Conservation (phyloP, 1,284 basidiomycete genomes). For the Cerioporus squamosus region DNA sequence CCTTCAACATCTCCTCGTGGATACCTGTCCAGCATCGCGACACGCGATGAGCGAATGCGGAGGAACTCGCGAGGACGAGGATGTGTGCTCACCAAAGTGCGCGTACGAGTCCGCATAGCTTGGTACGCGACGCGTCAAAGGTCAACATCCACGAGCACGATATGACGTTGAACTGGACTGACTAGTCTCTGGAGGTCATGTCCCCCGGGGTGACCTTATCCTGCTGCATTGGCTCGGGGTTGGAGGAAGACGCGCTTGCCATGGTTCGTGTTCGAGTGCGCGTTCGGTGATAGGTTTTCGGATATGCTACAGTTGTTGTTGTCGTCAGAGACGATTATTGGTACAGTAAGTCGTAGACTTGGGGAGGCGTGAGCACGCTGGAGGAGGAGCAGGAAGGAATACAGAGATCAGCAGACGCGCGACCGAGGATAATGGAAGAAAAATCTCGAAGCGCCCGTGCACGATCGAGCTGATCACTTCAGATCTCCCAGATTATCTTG, state of each 20-base stretch:
- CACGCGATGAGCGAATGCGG: background rate
- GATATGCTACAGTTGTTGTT: slow-evolving; percentile 20
- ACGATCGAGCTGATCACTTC: slow-evolving; percentile 5
- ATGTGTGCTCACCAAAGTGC: slow-evolving; percentile 78
- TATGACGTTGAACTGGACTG: slow-evolving; percentile 43
- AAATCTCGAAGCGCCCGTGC: background rate
- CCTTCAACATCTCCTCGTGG: slow-evolving; percentile 99
- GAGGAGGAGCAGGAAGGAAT: background rate
- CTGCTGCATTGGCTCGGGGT: slow-evolving; percentile 35
- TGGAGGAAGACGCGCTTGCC: slow-evolving; percentile 46
- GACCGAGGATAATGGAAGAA: background rate
- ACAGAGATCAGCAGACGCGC: background rate
- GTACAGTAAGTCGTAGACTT: background rate
- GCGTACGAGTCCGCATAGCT: slow-evolving; percentile 94
- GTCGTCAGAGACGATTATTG: background rate
- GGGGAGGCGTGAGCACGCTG: background rate
- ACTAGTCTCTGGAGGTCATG: slow-evolving; percentile 87
- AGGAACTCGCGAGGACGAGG: background rate
- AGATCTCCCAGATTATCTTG: slow-evolving; percentile 10
- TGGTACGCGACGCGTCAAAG: slow-evolving; percentile 38
- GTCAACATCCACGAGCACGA: slow-evolving; percentile 25
- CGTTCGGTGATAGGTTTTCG: background rate
- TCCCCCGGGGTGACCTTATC: slow-evolving; percentile 31
- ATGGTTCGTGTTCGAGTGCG: slow-evolving; percentile 34
- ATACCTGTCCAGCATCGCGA: slow-evolving; percentile 57